Percentiles rank a stretch among this genome's conserved stretches.
These are phyloP conservation scores for Rhazya stricta DNA, from an alignment of 257 asterid species.

Conservation along the genomic window DNA sequence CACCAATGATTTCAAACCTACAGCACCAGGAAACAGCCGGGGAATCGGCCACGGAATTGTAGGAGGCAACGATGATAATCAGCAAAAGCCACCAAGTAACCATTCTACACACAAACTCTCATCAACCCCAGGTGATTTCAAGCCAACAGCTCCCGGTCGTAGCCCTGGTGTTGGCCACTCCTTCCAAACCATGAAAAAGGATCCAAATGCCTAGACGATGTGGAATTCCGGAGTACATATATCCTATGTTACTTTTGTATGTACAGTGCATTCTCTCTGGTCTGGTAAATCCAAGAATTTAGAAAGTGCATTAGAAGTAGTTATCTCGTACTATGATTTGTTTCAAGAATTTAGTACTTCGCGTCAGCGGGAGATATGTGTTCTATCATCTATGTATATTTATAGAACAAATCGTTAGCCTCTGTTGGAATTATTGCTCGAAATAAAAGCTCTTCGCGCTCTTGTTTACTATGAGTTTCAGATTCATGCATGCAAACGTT, in stretches of 20 bases:
- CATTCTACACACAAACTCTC: neutral
- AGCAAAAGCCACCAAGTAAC: constrained; percentile 13
- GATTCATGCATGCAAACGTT: constrained; percentile 16
- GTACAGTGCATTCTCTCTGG: constrained; percentile 16
- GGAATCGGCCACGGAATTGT: constrained; percentile 46
- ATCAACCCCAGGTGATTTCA: constrained; percentile 5
- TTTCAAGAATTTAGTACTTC: neutral
- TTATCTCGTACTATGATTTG: neutral
- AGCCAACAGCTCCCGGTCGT: constrained; percentile 8
- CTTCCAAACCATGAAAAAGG: neutral
- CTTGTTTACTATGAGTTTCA: neutral
- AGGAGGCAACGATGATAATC: constrained; percentile 11
- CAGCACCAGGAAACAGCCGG: constrained; percentile 65
- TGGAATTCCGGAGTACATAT: neutral
- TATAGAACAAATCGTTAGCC: neutral
- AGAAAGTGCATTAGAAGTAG: neutral
- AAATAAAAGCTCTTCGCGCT: neutral
- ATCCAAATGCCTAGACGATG: neutral
- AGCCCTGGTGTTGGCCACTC: constrained; percentile 15
- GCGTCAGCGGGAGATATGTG: neutral
- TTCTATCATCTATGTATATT: neutral
- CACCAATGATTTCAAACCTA: constrained; percentile 30
- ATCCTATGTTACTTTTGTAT: constrained; percentile 19
- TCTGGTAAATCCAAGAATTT: constrained; percentile 1
- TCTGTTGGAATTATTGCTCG: constrained; percentile 2